Evolutionary conservation across 169 alveolate genomes (phyloP).

Genomic region (Plasmodium adleri): DNA sequence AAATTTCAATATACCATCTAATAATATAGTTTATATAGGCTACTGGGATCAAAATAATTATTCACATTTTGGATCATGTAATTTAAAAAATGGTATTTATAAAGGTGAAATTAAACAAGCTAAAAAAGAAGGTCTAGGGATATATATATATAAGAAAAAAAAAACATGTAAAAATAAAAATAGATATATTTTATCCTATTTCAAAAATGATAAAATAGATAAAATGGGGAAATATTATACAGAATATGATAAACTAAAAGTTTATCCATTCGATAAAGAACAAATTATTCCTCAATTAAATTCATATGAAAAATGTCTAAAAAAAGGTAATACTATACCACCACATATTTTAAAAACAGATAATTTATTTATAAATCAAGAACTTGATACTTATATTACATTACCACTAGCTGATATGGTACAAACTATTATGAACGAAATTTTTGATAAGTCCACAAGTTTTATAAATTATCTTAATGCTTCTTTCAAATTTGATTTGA

Average conservation of each 20-base stretch:
- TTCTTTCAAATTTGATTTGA: constrained; percentile 50
- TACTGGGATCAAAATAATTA: constrained; percentile 58
- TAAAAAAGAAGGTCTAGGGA: constrained; percentile 73
- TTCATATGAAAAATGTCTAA: constrained; percentile 26
- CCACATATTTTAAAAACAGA: constrained; percentile 46
- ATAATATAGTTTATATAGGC: constrained; percentile 58
- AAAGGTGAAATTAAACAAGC: constrained; percentile 74
- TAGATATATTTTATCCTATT: constrained; percentile 74
- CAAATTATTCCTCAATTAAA: constrained; percentile 38
- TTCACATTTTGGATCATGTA: constrained; percentile 74
- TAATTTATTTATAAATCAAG: constrained; percentile 31
- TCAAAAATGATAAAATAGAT: constrained; percentile 58
- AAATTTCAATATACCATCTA: constrained; percentile 45
- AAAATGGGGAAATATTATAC: constrained; percentile 72
- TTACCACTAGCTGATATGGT: constrained; percentile 28
- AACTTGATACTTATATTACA: constrained; percentile 51
- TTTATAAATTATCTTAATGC: constrained; percentile 46
- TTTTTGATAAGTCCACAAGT: constrained; percentile 61
- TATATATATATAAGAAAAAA: constrained; percentile 70
- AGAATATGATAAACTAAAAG: constrained; percentile 71
- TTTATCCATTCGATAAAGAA: constrained; percentile 59
- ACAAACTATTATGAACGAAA: constrained; percentile 34
- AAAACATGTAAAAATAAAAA: constrained; percentile 73
- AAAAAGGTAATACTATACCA: constrained; percentile 16
- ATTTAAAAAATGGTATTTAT: constrained; percentile 73